Evolutionary conservation across 257 asterid species (phyloP).

Genomic region (Plantago ovata): DNA sequence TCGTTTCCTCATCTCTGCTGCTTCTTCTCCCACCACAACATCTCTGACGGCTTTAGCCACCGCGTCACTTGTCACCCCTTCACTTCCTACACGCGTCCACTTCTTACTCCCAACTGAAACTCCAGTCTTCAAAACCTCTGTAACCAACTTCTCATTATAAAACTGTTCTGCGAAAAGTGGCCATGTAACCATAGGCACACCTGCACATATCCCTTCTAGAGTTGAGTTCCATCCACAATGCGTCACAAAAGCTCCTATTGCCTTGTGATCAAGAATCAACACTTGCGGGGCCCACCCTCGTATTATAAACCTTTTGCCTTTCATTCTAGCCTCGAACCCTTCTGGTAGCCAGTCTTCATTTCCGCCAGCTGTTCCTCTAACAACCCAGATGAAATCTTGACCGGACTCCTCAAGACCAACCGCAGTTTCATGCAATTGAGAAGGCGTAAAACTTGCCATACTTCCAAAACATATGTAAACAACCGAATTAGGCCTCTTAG

Average conservation of each 20-base stretch:
- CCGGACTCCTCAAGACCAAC: constrained; percentile 56
- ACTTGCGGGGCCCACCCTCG: constrained; percentile 29
- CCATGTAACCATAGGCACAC: constrained; percentile 54
- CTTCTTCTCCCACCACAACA: constrained; percentile 35
- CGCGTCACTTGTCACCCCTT: constrained; percentile 27
- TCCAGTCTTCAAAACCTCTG: constrained; percentile 34
- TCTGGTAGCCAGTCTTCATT: constrained; percentile 39
- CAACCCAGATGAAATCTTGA: constrained; percentile 65
- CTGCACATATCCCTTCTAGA: constrained; percentile 38
- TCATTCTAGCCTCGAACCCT: constrained; percentile 49
- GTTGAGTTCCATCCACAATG: constrained; percentile 63
- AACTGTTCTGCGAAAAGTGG: constrained; percentile 50
- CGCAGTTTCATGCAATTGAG: constrained; percentile 65
- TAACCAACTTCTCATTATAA: constrained; percentile 39
- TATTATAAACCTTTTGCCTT: constrained; percentile 47
- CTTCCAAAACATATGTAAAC: constrained; percentile 68
- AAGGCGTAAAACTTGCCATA: constrained; percentile 22
- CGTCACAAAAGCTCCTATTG: constrained; percentile 39
- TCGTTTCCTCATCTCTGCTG: constrained; percentile 27
- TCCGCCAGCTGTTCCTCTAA: constrained; percentile 31
- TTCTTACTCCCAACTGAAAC: constrained; percentile 33
- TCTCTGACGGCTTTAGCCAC: constrained; percentile 25
- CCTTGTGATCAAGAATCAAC: constrained; percentile 37
- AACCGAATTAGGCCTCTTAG: constrained; percentile 40
- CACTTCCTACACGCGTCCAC: constrained; percentile 18